phyloP scores from a whole-genome alignment of 1,284 basidiomycete genomes.

The Neonothopanus nambi region DNA sequence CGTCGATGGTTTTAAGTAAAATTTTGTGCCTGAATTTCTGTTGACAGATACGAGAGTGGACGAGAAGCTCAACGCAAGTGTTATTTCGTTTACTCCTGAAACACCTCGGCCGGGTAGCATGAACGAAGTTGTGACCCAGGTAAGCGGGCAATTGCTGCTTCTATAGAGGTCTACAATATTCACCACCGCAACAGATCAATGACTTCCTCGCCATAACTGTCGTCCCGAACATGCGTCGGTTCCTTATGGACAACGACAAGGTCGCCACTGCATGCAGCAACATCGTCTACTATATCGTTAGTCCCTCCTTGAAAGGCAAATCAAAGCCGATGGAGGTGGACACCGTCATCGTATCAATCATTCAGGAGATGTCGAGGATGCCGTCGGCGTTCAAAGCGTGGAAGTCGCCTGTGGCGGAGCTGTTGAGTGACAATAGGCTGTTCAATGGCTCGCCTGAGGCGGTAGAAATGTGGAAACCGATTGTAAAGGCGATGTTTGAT shows the following conservation, averaged over 20 bases:
- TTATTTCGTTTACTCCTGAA: constrained; percentile 41
- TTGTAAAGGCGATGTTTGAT: constrained; percentile 82
- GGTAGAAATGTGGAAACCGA: constrained; percentile 71
- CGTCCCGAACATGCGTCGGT: constrained; percentile 77
- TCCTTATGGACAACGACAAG: constrained; percentile 87
- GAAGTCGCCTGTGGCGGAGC: constrained; percentile 79
- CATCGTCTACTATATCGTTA: constrained; percentile 85
- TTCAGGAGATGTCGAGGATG: constrained; percentile 79
- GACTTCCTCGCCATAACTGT: constrained; percentile 71
- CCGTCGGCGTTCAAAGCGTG: constrained; percentile 84
- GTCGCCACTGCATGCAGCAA: constrained; percentile 77
- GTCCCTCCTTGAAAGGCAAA: constrained; percentile 77
- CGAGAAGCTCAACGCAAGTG: constrained; percentile 55
- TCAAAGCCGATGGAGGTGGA: constrained; percentile 73
- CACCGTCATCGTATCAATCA: constrained; percentile 61
- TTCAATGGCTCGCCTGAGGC: constrained; percentile 71
- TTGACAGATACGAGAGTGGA: constrained; percentile 45
- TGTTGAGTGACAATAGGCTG: constrained; percentile 84
- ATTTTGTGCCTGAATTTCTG: constrained; percentile 10
- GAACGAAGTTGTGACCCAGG: constrained; percentile 53
- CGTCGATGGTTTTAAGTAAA: constrained; percentile 22
- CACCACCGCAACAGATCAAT: constrained; percentile 58
- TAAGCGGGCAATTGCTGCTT: constrained; percentile 34
- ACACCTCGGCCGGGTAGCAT: constrained; percentile 40
- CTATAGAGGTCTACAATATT: background rate